A percentile compares a stretch with the other conserved stretches of the same genome.
phyloP scores from a whole-genome alignment of 257 asterid species.

The Verbascum thapsus region DNA sequence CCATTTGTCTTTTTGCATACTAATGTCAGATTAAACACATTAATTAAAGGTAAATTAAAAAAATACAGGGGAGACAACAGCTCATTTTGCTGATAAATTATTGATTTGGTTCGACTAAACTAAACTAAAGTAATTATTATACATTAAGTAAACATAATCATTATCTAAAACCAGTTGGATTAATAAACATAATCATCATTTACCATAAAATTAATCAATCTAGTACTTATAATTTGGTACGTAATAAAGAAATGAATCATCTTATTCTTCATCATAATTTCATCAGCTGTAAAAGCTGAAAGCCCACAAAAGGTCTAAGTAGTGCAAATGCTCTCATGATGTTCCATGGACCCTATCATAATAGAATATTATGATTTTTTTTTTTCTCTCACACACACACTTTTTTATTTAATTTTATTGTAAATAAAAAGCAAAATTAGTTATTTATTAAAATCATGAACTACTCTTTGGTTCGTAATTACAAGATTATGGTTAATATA shows the following conservation, averaged over 20 bases:
- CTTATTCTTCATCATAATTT: conserved; percentile 38
- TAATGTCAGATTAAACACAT: conserved; percentile 35
- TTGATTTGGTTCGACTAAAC: not conserved
- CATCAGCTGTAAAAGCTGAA: conserved; percentile 52
- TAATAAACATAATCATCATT: conserved; percentile 12
- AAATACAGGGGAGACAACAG: conserved; percentile 30
- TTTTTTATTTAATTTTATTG: conserved; percentile 21
- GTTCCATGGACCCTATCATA: conserved; percentile 40
- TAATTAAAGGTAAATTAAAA: conserved; percentile 34
- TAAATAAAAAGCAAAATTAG: conserved; percentile 10
- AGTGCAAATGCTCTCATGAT: conserved; percentile 51
- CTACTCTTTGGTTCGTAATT: no score
- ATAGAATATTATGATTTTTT: conserved; percentile 23
- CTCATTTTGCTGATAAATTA: conserved; percentile 20
- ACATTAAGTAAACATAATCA: not conserved
- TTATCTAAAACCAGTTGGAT: conserved; percentile 5
- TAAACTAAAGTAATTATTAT: not conserved
- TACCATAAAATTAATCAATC: conserved; percentile 7
- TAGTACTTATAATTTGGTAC: conserved; percentile 15
- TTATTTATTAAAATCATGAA: not conserved
- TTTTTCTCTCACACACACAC: not conserved
- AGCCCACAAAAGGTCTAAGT: conserved; percentile 21
- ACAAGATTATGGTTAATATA: no score
- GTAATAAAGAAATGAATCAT: conserved; percentile 33
- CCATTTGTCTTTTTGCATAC: conserved; percentile 16